Base-by-base conservation (phyloP, 495 filamentous ascomycete genomes). In the Parmelia sp. region DNA sequence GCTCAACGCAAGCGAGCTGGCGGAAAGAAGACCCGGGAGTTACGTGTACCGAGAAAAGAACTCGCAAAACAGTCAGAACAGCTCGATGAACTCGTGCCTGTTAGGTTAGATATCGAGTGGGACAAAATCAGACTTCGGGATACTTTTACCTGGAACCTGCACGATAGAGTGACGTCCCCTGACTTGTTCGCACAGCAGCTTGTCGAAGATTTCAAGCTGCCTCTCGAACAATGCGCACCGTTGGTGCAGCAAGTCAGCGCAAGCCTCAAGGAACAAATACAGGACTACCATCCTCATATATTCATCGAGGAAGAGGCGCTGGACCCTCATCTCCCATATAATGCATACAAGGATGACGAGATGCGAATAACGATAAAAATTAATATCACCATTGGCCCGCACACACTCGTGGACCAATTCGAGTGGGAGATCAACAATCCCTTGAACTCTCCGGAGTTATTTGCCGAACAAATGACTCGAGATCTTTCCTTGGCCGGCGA, bases 341-440 rank as follows among this genome's bases (percentile, higher is more conserved):
- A 82, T 47, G 92, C 94, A 6, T 96, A 96, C 78, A 96, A 97
- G 74, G 94, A 98, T 69, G 95, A 98, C 69, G 94, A 98, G 76
- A 96, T 98, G 93, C 87, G 94, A 62, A 91, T 98, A 37, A 76
- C 92, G 25, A 84, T 98, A 69, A 97, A 96, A 74, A 80, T 98
- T 47, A 96, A 98, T 72, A 97, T 98, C 71, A 97, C 94, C 31
- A 97, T 98, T 73, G 95, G 94, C 3, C 88, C 90, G 65, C 90
- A 96, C 73, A 97, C 92, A 1, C 80, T 98, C 33, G 86, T 96
- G 29, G 94, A 98, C 70, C 95, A 98, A 72, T 97, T 98, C 60
- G 94, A 98, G 75, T 98, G 94, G 94, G 94, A 97, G 71, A 91
- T 97, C 71, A 97, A 97, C 73, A 93, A 97, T 70, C 86, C 91